Evolutionary conservation across 805 yeast species (phyloP), one percentile per base, ranked within the genome.

Genomic region (Blastobotrys attinorum): DNA sequence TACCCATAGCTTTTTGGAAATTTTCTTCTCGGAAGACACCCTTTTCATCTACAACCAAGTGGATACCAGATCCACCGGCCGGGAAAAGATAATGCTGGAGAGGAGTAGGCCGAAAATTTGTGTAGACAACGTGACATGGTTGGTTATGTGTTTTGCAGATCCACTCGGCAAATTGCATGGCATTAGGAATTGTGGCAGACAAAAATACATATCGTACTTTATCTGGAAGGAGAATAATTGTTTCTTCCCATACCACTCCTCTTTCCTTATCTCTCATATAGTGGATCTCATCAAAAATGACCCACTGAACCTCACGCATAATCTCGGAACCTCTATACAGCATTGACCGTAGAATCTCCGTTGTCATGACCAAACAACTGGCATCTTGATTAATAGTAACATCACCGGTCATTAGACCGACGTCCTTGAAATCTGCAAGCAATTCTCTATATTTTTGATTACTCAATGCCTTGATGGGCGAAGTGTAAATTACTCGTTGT

Each of bases 161-260:
- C 99, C 99, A 92, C 64, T 90, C 96, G 8, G 97, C 97, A 69
- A 90, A 90, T 61, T 90, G 96, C 89, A 86, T 83, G 1, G 97
- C 96, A 61, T 90, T 90, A 21, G 98, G 98, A 53, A 90, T 90
- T 1, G 98, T 90, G 39, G 97, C 97, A 11, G 97, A 88, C 51
- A 90, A 67, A 57, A 90, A 85, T 2, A 90, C 96, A 58, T 89
- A 87, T 52, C 84, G 90, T 15, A 92, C 97, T 70, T 89, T 89
- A 56, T 94, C 97, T 3, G 99, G 99, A 35, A 92, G 71, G 60
- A 92, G 69, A 46, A 92, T 92, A 52, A 92, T 90, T 13, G 97
- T 90, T 65, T 92, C 99, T 67, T 92, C 99, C 99, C 99, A 92
- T 29, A 92, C 98, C 42, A 92, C 99, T 63, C 99, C 99, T 67